Base-by-base conservation (phyloP, 2,329 filamentous ascomycete species). In the Aspergillus fructus region DNA sequence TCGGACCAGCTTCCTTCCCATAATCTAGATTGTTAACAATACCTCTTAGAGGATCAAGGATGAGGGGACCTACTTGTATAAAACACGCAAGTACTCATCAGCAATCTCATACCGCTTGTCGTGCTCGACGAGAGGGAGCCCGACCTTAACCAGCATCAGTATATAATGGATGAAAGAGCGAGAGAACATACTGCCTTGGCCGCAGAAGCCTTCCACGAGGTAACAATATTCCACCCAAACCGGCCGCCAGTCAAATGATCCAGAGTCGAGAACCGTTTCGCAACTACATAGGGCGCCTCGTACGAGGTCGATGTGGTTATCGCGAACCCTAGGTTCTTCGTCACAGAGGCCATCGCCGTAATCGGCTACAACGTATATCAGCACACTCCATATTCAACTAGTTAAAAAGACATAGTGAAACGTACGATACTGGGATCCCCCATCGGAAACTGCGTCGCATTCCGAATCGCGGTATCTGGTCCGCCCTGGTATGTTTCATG, bases 141-240 rank as follows among this genome's bases (percentile, higher is more conserved):
- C 70, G 80, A 13, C 85, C 81, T 2, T 85, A 66, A 0, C 84
- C 85, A 55, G 34, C 13, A 37, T 37, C 34, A 37, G 15, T 37
- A n/a, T 11, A 37, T 3, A 37, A 15, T 21, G 33, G 33, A 37
- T 37, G 33, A 37, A 11, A 9, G 24, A 27, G 7, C 7, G 24
- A 27, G 7, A 6, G 7, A 6, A 30, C 27, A 37, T 37, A 87
- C 85, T 0, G 83, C 84, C 64, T 86, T 85, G 68, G 85, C 85
- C 0, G 85, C 84, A 0, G 82, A 78, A 64, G 87, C 86, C 66
- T 84, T 85, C 79, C 82, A 86, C 1, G 77, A 80, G 0, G 85
- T 88, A 0, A 89, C 86, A 21, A 89, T 86, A 59, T 89, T 89
- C 86, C 85, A 87, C 0, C 83, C 85, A 37, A 88, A 79, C 0